These are phyloP conservation scores for Craterostigma plantagineum DNA, from an alignment of 257 asterid species.

Conservation along the genomic window DNA sequence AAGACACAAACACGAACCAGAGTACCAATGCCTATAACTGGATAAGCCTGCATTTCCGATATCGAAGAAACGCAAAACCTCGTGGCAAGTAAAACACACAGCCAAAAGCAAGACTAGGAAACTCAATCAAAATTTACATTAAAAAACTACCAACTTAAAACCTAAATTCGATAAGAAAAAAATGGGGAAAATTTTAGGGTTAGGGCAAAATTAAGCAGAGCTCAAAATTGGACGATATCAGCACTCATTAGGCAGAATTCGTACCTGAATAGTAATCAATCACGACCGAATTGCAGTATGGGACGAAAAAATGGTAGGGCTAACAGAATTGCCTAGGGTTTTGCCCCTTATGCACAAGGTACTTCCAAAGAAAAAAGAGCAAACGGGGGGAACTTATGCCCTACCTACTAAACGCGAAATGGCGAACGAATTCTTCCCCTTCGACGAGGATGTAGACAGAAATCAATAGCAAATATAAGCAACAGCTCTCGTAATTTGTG, in stretches of 20 bases:
- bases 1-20: too few species aligned
- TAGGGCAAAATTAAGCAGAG: background rate
- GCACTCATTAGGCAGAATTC: background rate
- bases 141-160: too few species aligned
- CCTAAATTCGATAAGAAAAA: too few species aligned
- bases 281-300: slow-evolving; percentile 6
- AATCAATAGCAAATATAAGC: too few species aligned
- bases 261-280: slow-evolving; percentile 1
- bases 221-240: background rate
- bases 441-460: too few species aligned
- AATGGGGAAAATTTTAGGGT: background rate
- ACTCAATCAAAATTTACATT: too few species aligned
- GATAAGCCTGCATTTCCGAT: too few species aligned
- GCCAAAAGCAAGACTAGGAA: too few species aligned
- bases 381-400: slow-evolving; percentile 12
- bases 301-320: slow-evolving; percentile 10
- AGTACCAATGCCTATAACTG: too few species aligned
- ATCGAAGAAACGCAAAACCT: too few species aligned
- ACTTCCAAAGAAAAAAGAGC: slow-evolving; percentile 20
- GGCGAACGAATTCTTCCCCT: slow-evolving; percentile 2
- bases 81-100: too few species aligned
- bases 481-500: too few species aligned
- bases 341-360: slow-evolving; percentile 22
- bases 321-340: slow-evolving; percentile 17
- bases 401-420: slow-evolving; percentile 14